phyloP scores from a whole-genome alignment of 352 stramenopile genomes.

The Phytophthora cryptogea region DNA sequence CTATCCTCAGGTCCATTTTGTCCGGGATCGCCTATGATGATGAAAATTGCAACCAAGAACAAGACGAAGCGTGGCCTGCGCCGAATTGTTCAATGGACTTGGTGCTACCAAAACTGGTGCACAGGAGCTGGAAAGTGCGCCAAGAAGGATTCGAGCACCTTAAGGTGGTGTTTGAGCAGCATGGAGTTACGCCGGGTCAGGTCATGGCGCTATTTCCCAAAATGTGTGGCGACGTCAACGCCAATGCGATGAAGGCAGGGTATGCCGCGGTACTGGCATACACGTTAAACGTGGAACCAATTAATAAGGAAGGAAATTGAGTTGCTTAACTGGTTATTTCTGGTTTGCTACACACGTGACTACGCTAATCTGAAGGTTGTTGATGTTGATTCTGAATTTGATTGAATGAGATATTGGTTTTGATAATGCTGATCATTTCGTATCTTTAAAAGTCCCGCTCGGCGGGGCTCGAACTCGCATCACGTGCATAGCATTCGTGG shows the following conservation, averaged over 20 bases:
- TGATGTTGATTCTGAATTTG: too few species aligned
- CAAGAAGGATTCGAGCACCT: constrained; percentile 84
- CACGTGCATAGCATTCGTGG: too few species aligned
- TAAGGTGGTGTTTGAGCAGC: constrained; percentile 64
- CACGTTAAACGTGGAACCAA: constrained; percentile 58
- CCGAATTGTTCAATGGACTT: constrained; percentile 40
- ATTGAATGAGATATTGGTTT: too few species aligned
- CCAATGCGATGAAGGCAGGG: constrained; percentile 78
- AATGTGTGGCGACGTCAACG: constrained; percentile 86
- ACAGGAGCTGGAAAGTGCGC: constrained; percentile 89
- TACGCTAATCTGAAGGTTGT: too few species aligned
- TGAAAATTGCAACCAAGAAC: constrained; percentile 30
- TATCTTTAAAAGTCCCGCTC: too few species aligned
- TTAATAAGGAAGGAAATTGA: too few species aligned
- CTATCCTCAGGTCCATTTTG: constrained; percentile 80
- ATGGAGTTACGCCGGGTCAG: constrained; percentile 44
- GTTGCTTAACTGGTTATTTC: too few species aligned
- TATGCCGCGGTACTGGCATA: constrained; percentile 80
- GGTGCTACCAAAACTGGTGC: constrained; percentile 58
- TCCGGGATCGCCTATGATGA: constrained; percentile 80
- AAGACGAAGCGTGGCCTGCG: constrained; percentile 29
- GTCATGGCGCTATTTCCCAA: constrained; percentile 74
- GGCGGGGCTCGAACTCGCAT: too few species aligned
- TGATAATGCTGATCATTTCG: too few species aligned
- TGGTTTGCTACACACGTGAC: too few species aligned